These are phyloP conservation scores for Spinacia oleracea DNA, from an alignment of 179 eudicot genomes.

Conservation along the genomic window DNA sequence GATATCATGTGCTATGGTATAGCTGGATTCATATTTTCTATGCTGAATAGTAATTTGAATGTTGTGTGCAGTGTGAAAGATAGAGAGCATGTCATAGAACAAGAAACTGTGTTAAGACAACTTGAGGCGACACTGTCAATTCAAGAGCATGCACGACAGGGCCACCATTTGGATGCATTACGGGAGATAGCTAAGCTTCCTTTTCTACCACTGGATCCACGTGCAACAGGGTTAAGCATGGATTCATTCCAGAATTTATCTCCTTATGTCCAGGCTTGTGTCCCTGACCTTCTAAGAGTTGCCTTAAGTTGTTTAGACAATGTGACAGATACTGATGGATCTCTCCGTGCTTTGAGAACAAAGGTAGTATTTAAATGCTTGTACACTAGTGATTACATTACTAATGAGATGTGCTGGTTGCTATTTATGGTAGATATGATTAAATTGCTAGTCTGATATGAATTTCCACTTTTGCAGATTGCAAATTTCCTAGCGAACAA, in stretches of 20 bases:
- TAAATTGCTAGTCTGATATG: neutral
- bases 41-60: conserved; percentile 6
- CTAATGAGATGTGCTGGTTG: neutral
- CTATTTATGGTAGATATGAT: neutral
- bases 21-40: neutral
- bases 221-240: conserved; percentile 52
- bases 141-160: conserved; percentile 60
- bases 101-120: conserved; percentile 81
- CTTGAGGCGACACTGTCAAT: conserved; percentile 83
- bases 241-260: conserved; percentile 66
- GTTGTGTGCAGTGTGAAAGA: conserved; percentile 64
- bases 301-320: conserved; percentile 84
- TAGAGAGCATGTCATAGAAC: conserved; percentile 70
- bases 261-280: conserved; percentile 85
- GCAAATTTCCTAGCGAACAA: conserved; percentile 88
- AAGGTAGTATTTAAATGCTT: conserved; percentile 54
- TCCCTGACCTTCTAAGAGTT: conserved; percentile 86
- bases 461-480: conserved; percentile 48
- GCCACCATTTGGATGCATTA: conserved; percentile 69
- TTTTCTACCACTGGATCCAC: conserved; percentile 92
- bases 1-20: neutral
- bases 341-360: conserved; percentile 88
- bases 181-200: conserved; percentile 82
- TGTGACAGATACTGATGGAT: conserved; percentile 84
- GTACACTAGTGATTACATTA: neutral